Percentiles rank a stretch among this genome's conserved stretches.
Conservation (phyloP, 1,139 yeast species). For the Nadsonia starkeyi-henricii region DNA sequence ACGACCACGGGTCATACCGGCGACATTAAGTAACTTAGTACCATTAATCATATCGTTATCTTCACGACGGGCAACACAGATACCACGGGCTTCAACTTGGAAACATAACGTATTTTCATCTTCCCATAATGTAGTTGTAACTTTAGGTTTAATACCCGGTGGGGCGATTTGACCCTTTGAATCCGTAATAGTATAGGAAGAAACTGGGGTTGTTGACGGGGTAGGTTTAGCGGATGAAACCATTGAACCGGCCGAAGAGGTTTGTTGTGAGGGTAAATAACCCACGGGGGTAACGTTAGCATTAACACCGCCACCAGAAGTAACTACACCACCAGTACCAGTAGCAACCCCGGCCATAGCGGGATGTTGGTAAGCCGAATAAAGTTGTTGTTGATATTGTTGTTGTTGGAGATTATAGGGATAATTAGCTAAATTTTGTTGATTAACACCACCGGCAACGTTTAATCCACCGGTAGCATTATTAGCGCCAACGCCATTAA, state of each 20-base stretch:
- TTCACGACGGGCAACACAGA: constrained; percentile 83
- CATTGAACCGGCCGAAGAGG: constrained; percentile 5
- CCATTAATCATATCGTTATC: constrained; percentile 92
- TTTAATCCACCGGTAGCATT: too few species aligned
- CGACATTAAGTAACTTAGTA: constrained; percentile 79
- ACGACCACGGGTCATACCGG: constrained; percentile 92
- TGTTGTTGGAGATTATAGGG: constrained; percentile 7
- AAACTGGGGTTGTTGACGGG: constrained; percentile 8
- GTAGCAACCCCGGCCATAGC: not conserved
- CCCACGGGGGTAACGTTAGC: constrained; percentile 5
- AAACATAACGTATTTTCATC: constrained; percentile 90
- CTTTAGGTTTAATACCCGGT: constrained; percentile 61
- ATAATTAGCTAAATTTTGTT: not conserved
- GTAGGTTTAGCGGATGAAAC: constrained; percentile 9
- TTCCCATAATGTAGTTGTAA: constrained; percentile 95
- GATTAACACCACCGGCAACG: constrained; percentile 1
- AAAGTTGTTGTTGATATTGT: constrained; percentile 6
- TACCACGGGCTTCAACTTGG: constrained; percentile 89
- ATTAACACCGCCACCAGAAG: constrained; percentile 4
- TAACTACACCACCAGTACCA: not conserved
- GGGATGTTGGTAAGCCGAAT: constrained; percentile 7
- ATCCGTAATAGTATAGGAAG: constrained; percentile 23
- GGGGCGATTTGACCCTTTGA: constrained; percentile 47
- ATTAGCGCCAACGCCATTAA: constrained; percentile 5
- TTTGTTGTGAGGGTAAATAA: constrained; percentile 4